Base-by-base conservation (phyloP, 2,329 filamentous ascomycete genomes). In the Elsinoe necatrix region DNA sequence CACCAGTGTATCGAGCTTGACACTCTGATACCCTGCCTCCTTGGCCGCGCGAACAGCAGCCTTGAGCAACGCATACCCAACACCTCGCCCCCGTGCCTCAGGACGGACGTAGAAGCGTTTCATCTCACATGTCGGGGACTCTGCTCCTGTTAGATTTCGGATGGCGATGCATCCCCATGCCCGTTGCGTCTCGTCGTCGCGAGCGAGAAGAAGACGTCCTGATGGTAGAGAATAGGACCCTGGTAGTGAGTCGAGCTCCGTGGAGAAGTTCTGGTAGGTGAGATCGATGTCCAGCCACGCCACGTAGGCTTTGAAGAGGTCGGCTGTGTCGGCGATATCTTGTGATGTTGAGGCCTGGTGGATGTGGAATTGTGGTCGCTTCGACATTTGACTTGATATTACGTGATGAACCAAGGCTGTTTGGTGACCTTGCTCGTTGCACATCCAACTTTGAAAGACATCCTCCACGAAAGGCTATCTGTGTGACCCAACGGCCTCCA, bases 71-170 rank as follows among this genome's bases (percentile, higher is more conserved):
- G 69, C 68, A 52, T 70, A 72, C 1, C 80, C 79, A 1, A 80
- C 63, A 0, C 79, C 78, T 11, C 71, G 61, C 1, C 80, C 77
- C 21, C 80, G 73, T 1, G 73, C 73, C 39, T 68, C 63, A 0
- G 77, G 76, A 1, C 68, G 59, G 7, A 80, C 72, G 61, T 80
- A 84, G 0, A 84, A 69, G 1, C 80, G 72, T 64, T 84, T 84
- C 69, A 83, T 77, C 64, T 84, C 81, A 14, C 34, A 37, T 4
- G 9, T 37, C 34, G 34, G 9, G 11, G 59, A 61, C 25, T 41
- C 41, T 8, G 48, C 59, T 4, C 18, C 20, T n/a, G 21, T 20
- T 25, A 52, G 31, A 5, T 14, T 11, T 12, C 79, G 73, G 1
- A 82, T 63, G 12, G 73, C 77, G 8, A 81, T 72, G 62, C 77